Evolutionary conservation across 805 yeast genomes (phyloP).

Genomic region (Wickerhamomyces queroliae): DNA sequence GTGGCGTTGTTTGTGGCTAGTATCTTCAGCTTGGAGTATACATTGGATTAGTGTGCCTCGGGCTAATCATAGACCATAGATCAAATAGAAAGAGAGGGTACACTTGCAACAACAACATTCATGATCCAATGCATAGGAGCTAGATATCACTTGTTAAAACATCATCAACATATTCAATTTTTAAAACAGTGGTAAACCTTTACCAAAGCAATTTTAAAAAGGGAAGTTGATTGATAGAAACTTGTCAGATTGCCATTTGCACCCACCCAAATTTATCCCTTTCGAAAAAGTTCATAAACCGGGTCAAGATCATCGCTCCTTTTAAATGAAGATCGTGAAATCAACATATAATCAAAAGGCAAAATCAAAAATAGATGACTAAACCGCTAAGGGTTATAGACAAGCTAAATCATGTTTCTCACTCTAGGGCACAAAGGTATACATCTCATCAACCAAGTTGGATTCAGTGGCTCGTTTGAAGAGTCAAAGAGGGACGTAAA

Average conservation of each 20-base stretch:
- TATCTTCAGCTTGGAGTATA: too few relatives aligned
- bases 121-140: too few relatives aligned
- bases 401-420: slow-evolving; percentile 66
- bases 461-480: slow-evolving; percentile 98
- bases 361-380: slow-evolving; percentile 61
- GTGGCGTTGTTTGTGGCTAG: too few relatives aligned
- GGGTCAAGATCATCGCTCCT: slow-evolving; percentile 99
- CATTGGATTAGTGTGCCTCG: too few relatives aligned
- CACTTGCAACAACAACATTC: too few relatives aligned
- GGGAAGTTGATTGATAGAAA: slow-evolving; percentile 28
- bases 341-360: slow-evolving; percentile 25
- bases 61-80: too few relatives aligned
- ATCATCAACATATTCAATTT: too few relatives aligned
- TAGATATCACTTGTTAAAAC: too few relatives aligned
- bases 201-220: slow-evolving; percentile 14
- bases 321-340: slow-evolving; percentile 31
- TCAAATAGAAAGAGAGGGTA: too few relatives aligned
- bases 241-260: slow-evolving; percentile 99
- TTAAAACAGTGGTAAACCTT: slow-evolving; percentile 19
- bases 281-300: slow-evolving; percentile 78
- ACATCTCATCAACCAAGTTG: slow-evolving; percentile 98
- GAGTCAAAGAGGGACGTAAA: slow-evolving; percentile 98
- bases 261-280: slow-evolving; percentile 88
- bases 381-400: slow-evolving; percentile 86
- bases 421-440: slow-evolving; percentile 93